These are phyloP conservation scores for Neofusicoccum kwambonambiense DNA, from an alignment of 2,329 filamentous ascomycete genomes.

Conservation along the genomic window DNA sequence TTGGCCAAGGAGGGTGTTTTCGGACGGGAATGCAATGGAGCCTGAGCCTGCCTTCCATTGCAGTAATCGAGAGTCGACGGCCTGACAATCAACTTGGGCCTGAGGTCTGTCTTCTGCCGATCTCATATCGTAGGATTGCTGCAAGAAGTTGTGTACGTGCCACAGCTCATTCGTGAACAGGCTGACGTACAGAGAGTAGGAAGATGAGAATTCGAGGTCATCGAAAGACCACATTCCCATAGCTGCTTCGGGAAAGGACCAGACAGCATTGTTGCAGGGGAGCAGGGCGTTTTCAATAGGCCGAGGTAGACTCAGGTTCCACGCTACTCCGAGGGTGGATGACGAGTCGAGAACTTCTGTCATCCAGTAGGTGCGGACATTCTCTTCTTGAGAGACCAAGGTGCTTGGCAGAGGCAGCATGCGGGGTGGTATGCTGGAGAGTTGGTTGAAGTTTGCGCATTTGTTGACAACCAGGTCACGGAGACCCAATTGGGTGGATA, in stretches of 20 bases:
- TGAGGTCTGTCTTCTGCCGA: slow-evolving; percentile 24
- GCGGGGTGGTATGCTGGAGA: slow-evolving; percentile 28
- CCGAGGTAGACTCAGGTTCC: slow-evolving; percentile 26
- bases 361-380: slow-evolving; percentile 40
- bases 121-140: slow-evolving; percentile 27
- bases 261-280: slow-evolving; percentile 29
- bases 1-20: slow-evolving; percentile 16
- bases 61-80: slow-evolving; percentile 26
- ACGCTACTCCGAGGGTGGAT: slow-evolving; percentile 33
- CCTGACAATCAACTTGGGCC: slow-evolving; percentile 26
- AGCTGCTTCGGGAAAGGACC: slow-evolving; percentile 26
- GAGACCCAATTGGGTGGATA: slow-evolving; percentile 30
- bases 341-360: slow-evolving; percentile 36
- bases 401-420: slow-evolving; percentile 29
- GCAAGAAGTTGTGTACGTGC: slow-evolving; percentile 28
- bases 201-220: slow-evolving; percentile 25
- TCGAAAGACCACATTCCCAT: slow-evolving; percentile 25
- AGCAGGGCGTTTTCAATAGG: slow-evolving; percentile 23
- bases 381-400: slow-evolving; percentile 35
- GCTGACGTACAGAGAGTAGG: slow-evolving; percentile 28
- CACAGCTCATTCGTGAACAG: slow-evolving; percentile 27
- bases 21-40: slow-evolving; percentile 20
- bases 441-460: slow-evolving; percentile 29
- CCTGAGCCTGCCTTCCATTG: slow-evolving; percentile 27
- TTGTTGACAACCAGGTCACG: slow-evolving; percentile 31